Evolutionary conservation across 2,329 filamentous ascomycete genomes (phyloP).

Genomic region (Triangularia setosa): DNA sequence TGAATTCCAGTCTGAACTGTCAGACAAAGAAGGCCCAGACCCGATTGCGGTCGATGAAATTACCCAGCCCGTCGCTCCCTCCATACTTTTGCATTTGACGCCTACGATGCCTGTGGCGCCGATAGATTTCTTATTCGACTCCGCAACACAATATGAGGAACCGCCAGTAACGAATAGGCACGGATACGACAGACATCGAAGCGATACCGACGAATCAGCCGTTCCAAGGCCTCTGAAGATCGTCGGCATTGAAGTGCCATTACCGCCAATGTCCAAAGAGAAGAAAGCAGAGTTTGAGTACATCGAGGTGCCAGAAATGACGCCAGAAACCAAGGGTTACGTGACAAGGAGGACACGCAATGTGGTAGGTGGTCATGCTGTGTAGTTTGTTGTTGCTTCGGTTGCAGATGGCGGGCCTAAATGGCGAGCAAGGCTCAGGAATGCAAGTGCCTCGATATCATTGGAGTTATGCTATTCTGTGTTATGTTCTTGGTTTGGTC

Average conservation of each 20-base stretch:
- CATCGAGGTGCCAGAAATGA: slow-evolving; percentile 16
- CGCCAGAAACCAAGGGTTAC: slow-evolving; percentile 5
- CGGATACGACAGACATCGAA: not conserved
- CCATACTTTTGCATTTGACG: not conserved
- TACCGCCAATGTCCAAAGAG: slow-evolving; percentile 17
- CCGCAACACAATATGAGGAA: not conserved
- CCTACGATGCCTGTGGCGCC: not conserved
- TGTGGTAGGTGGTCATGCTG: slow-evolving; percentile 15
- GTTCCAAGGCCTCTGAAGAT: not conserved
- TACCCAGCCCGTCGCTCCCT: not conserved
- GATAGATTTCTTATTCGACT: not conserved
- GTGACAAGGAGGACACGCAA: slow-evolving; percentile 6
- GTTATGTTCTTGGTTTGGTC: not conserved
- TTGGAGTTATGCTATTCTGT: not conserved
- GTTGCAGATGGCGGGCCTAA: not conserved
- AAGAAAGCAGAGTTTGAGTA: slow-evolving; percentile 15
- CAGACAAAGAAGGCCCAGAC: slow-evolving; percentile 21
- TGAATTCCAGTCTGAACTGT: slow-evolving; percentile 23
- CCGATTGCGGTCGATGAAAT: slow-evolving; percentile 12
- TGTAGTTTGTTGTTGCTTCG: not conserved
- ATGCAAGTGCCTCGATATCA: not conserved
- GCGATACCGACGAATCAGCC: not conserved
- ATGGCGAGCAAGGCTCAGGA: not conserved
- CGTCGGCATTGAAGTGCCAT: slow-evolving; percentile 19
- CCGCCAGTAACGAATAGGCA: not conserved